Evolutionary conservation across 2,329 filamentous ascomycete species (phyloP), one percentile per base, ranked within the genome.

Genomic region (Sphaerulina vaccinii): DNA sequence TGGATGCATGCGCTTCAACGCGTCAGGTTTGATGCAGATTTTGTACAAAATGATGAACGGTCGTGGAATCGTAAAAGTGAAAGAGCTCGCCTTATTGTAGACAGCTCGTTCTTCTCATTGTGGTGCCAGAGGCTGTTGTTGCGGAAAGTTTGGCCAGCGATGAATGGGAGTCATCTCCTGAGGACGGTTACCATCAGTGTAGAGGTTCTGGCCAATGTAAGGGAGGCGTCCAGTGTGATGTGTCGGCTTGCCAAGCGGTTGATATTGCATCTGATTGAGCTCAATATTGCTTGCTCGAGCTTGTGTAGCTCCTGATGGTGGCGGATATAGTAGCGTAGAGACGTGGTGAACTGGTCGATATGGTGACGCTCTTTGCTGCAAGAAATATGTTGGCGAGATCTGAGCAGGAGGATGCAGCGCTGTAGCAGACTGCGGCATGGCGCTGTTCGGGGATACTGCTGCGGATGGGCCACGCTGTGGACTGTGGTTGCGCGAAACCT

Each of bases 311-410:
- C 84, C 79, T 19, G 88, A 87, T 0, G 90, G 88, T 5, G 90
- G 89, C 24, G 91, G 91, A 52, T 93, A 90, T 23, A 96, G 78
- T n/a, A 97, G 80, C 0, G 90, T 95, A 61, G 93, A 90, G 53
- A 96, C 89, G 55, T 89, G 82, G 47, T 91, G 87, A 33, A 96
- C 86, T 1, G 92, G 92, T 58, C 90, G 88, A 71, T 97, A 97
- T 2, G 93, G 93, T 49, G 92, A 97, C 57, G 88, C 85, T 51
- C 93, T 83, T 68, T 96, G 89, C 65, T 88, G 87, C 32, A 96
- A 77, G 71, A 95, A 95, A 64, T 89, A 83, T 9, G 88, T 91
- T 1, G 92, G 92, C 24, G 93, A 97, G 58, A 93, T 81, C 24
- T 88, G 86, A 38, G 83, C 82, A 5, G 64, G 56, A 36, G 65